Evolutionary conservation across 768 basidiomycete species (phyloP).

Genomic region (Suillus paluster): DNA sequence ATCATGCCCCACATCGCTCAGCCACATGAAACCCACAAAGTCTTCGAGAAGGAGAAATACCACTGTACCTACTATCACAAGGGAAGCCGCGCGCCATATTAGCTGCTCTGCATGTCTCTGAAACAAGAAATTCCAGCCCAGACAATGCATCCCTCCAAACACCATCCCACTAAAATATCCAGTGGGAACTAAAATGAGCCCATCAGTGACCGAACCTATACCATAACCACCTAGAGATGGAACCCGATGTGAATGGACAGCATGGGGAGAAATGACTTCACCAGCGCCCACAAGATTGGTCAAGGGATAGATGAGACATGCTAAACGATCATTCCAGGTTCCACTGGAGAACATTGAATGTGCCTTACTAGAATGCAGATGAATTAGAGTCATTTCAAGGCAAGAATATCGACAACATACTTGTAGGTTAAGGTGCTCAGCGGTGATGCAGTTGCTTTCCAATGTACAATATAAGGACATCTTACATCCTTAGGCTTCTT

Average conservation of each 20-base stretch:
- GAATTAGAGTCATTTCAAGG: background rate
- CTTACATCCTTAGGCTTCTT: slow-evolving; percentile 42
- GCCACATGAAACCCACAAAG: no score
- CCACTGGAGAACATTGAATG: no score
- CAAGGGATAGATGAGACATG: background rate
- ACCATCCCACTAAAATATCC: slow-evolving; percentile 12
- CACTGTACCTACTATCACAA: slow-evolving; percentile 10
- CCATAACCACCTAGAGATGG: slow-evolving; percentile 1
- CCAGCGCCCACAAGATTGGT: background rate
- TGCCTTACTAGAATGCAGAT: background rate
- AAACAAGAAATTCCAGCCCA: slow-evolving; percentile 26
- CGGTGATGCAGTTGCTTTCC: background rate
- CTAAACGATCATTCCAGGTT: background rate
- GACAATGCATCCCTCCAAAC: slow-evolving; percentile 34
- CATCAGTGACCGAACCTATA: background rate
- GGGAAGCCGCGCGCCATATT: slow-evolving; percentile 26
- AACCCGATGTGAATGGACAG: background rate
- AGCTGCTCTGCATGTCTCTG: slow-evolving; percentile 18
- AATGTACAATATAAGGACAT: slow-evolving; percentile 12
- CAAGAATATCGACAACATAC: background rate
- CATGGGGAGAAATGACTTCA: background rate
- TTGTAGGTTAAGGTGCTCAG: background rate
- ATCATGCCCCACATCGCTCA: background rate
- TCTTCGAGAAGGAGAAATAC: background rate
- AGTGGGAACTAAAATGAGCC: background rate